Percentiles rank a stretch among this genome's conserved stretches.
Evolutionary conservation across 768 basidiomycete species (phyloP).

Genomic region (Tephrocybe rancida): DNA sequence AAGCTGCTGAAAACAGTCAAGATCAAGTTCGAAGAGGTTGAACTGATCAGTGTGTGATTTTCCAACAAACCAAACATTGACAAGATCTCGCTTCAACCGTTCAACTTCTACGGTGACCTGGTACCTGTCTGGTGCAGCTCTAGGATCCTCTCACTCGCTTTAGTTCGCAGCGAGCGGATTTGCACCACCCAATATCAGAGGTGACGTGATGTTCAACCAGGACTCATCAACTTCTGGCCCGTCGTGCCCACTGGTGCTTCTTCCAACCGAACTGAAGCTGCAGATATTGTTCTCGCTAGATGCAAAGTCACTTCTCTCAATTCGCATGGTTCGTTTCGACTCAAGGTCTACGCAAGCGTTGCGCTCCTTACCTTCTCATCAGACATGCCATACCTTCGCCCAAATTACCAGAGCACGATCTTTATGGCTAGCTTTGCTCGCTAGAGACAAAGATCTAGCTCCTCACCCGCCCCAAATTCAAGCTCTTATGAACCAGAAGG

Average conservation of each 20-base stretch:
- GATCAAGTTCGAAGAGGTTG: neutral
- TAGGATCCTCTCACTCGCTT: too few species aligned
- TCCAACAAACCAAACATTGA: too few species aligned
- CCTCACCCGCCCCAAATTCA: neutral
- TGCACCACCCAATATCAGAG: neutral
- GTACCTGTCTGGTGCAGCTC: too few species aligned
- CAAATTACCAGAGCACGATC: neutral
- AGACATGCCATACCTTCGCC: slow-evolving; percentile 2
- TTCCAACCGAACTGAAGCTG: slow-evolving; percentile 13
- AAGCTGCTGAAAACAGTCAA: too few species aligned
- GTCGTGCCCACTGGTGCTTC: neutral
- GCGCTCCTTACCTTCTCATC: neutral
- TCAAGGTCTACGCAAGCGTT: too few species aligned
- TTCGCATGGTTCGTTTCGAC: slow-evolving; percentile 1
- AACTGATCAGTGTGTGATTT: too few species aligned
- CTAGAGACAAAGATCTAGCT: neutral
- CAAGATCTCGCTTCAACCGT: too few species aligned
- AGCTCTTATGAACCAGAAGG: neutral
- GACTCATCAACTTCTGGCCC: too few species aligned
- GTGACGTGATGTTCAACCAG: too few species aligned
- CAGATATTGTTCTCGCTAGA: slow-evolving; percentile 8
- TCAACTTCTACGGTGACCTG: too few species aligned
- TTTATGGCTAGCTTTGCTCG: slow-evolving; percentile 3
- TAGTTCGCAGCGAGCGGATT: too few species aligned
- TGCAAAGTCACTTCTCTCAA: slow-evolving; percentile 1